Conservation (phyloP, 805 yeast species). For the Scheffersomyces coipomensis region DNA sequence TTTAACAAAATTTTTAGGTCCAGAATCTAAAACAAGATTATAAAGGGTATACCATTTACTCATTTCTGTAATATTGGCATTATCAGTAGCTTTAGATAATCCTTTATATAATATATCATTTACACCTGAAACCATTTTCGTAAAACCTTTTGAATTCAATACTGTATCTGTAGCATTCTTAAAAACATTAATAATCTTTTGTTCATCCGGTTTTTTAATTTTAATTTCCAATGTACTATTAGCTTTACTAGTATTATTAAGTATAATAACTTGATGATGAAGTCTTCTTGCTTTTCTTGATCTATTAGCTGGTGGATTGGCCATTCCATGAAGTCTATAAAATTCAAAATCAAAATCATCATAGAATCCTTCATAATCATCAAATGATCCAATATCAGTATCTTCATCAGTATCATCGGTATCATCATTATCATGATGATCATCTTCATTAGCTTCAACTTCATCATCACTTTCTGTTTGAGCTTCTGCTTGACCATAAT, state of each 20-base stretch:
- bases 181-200: background rate
- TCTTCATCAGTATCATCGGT: background rate
- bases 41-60: constrained; percentile 1
- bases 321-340: background rate
- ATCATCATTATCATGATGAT: background rate
- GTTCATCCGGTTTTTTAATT: background rate
- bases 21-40: background rate
- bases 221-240: background rate
- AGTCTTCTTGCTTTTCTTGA: background rate
- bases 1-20: background rate
- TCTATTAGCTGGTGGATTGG: background rate
- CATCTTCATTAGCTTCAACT: background rate
- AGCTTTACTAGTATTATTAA: background rate
- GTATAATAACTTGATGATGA: background rate
- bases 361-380: background rate
- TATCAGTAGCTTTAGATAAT: background rate
- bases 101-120: background rate
- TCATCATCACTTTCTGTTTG: background rate
- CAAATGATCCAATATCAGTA: background rate
- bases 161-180: constrained; percentile 1
- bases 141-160: background rate
- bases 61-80: background rate
- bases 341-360: no score
- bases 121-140: background rate
- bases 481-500: background rate